Evolutionary conservation across 345 rosid species (phyloP).

Genomic region (Angophora floribunda): DNA sequence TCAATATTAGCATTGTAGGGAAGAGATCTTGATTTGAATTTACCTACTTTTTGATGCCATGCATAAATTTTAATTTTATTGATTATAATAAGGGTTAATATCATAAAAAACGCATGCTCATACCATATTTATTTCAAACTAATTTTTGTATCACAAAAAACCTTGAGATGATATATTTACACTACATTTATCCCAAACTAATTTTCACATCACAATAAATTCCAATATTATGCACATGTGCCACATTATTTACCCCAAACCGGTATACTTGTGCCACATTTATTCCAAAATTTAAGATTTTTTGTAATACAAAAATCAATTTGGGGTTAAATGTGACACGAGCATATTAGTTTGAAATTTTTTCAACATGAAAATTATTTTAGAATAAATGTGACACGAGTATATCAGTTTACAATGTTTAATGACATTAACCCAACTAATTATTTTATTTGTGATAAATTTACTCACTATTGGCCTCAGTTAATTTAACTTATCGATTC

Average conservation of each 20-base stretch:
- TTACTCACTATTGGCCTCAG: too few species aligned
- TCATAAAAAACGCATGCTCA: too few species aligned
- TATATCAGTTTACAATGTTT: background rate
- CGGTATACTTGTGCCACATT: too few species aligned
- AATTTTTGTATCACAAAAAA: too few species aligned
- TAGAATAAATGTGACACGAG: background rate
- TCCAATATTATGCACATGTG: too few species aligned
- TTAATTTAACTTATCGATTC: too few species aligned
- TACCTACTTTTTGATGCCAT: background rate
- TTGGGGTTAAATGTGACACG: background rate
- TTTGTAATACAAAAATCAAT: background rate
- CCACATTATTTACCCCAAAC: too few species aligned
- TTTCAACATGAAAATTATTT: background rate
- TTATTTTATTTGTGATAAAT: too few species aligned
- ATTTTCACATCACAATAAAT: too few species aligned
- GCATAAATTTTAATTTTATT: background rate
- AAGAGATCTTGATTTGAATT: background rate
- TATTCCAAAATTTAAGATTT: background rate
- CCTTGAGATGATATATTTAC: too few species aligned
- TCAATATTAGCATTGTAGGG: background rate
- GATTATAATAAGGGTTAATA: background rate
- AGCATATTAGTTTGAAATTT: accelerated
- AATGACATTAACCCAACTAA: background rate
- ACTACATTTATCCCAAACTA: background rate
- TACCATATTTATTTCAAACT: too few species aligned